Conservation (phyloP, 441 rosid genomes). For the Gossypium aridum region DNA sequence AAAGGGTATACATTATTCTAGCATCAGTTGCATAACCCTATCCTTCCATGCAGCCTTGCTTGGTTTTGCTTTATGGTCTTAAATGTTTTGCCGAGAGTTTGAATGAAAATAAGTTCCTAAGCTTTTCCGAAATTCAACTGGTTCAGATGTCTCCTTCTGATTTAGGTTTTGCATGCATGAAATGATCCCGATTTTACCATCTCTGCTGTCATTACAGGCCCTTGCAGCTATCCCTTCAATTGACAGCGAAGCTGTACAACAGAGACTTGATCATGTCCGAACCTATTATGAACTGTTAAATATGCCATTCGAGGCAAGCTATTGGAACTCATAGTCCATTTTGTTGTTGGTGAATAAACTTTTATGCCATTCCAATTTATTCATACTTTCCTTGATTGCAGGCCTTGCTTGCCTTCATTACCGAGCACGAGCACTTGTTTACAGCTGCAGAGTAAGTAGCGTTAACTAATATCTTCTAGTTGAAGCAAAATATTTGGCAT, state of each 20-base stretch:
- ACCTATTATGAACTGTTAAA: conserved; percentile 84
- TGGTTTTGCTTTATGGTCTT: background rate
- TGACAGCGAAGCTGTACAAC: conserved; percentile 70
- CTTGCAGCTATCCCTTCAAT: conserved; percentile 88
- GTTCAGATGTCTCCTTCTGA: background rate
- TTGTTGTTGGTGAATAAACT: background rate
- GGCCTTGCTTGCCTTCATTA: conserved; percentile 60
- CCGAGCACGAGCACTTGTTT: conserved; percentile 68
- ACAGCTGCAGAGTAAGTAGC: conserved; percentile 64
- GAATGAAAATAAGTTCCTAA: background rate
- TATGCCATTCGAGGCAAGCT: conserved; percentile 95
- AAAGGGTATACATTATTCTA: background rate
- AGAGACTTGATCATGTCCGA: conserved; percentile 78
- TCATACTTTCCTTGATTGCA: conserved; percentile 24
- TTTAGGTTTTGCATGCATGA: background rate
- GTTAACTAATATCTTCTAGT: background rate
- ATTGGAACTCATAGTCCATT: background rate
- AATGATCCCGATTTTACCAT: background rate
- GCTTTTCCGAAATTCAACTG: background rate
- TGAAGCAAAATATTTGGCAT: background rate
- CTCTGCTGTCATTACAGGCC: conserved; percentile 46
- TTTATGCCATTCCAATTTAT: conserved; percentile 10
- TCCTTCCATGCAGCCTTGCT: background rate
- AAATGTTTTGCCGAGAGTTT: background rate
- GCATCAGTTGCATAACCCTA: background rate